Evolutionary conservation across 2,329 filamentous ascomycete genomes (phyloP).

Genomic region (Ustulina deusta): DNA sequence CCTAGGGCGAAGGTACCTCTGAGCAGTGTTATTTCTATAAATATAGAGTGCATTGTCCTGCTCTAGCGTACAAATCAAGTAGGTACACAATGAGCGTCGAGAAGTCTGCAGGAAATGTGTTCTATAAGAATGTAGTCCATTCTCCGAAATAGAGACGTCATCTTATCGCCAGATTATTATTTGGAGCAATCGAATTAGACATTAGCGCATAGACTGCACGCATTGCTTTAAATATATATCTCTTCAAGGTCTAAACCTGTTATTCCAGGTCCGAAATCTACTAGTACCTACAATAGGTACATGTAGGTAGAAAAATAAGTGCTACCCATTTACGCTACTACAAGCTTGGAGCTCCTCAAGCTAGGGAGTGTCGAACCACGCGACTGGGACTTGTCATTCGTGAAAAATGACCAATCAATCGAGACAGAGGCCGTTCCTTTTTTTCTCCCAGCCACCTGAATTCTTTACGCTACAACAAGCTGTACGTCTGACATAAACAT

Average conservation of each 20-base stretch:
- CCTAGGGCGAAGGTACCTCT: background rate
- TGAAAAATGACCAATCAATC: slow-evolving; percentile 25
- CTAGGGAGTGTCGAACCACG: slow-evolving; percentile 22
- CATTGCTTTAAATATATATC: slow-evolving; percentile 1
- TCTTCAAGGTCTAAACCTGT: no score
- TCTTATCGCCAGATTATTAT: background rate
- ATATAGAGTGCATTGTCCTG: background rate
- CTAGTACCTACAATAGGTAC: background rate
- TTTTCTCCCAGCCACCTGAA: slow-evolving; percentile 34
- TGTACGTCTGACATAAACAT: background rate
- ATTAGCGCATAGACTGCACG: background rate
- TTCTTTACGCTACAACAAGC: slow-evolving; percentile 16
- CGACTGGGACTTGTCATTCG: slow-evolving; percentile 32
- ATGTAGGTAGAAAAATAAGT: background rate
- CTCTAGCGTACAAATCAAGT: background rate
- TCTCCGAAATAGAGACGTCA: background rate
- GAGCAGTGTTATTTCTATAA: no score
- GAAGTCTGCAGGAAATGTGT: slow-evolving; percentile 3
- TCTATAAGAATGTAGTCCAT: background rate
- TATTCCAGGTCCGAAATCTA: no score
- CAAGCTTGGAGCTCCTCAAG: background rate
- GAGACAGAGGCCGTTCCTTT: slow-evolving; percentile 8
- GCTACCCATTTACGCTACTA: background rate
- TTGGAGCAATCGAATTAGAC: background rate
- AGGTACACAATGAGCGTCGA: no score